A percentile compares a stretch with the other conserved stretches of the same genome.
These are phyloP conservation scores for Aspergillus sojae DNA, from an alignment of 2,329 filamentous ascomycete genomes.

Conservation along the genomic window DNA sequence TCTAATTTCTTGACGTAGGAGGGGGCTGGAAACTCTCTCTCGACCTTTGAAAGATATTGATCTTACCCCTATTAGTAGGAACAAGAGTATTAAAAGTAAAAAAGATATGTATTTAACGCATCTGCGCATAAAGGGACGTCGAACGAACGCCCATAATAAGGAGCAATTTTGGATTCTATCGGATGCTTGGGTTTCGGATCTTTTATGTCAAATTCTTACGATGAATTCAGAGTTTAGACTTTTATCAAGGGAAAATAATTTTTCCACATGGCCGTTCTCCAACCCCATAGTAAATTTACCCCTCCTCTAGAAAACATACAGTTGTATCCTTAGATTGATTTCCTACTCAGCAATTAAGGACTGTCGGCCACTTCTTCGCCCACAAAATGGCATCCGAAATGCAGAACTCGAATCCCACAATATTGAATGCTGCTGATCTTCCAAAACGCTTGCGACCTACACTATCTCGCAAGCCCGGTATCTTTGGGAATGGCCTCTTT, in stretches of 20 bases:
- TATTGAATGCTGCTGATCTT: conserved; percentile 84
- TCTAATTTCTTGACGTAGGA: not conserved
- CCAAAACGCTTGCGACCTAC: conserved; percentile 67
- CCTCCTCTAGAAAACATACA: not conserved
- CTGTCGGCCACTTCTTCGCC: not conserved
- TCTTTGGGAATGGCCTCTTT: conserved; percentile 49
- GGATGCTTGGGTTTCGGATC: not conserved
- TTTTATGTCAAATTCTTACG: not conserved
- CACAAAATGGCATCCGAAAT: conserved; percentile 36
- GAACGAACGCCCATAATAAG: not conserved
- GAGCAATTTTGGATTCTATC: not conserved
- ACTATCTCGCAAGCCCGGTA: conserved; percentile 47
- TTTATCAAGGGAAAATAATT: not conserved
- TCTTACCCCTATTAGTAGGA: too few species aligned
- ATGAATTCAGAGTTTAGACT: not conserved
- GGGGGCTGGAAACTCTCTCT: too few species aligned
- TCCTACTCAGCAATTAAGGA: not conserved
- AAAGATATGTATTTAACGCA: not conserved
- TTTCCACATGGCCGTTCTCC: not conserved
- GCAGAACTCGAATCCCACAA: conserved; percentile 78
- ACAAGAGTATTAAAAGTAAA: too few species aligned
- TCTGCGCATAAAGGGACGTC: not conserved
- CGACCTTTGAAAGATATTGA: not conserved
- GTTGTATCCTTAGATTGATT: not conserved
- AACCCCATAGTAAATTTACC: not conserved